Conservation (phyloP, 2,329 filamentous ascomycete species). For the Penicillium sp. region DNA sequence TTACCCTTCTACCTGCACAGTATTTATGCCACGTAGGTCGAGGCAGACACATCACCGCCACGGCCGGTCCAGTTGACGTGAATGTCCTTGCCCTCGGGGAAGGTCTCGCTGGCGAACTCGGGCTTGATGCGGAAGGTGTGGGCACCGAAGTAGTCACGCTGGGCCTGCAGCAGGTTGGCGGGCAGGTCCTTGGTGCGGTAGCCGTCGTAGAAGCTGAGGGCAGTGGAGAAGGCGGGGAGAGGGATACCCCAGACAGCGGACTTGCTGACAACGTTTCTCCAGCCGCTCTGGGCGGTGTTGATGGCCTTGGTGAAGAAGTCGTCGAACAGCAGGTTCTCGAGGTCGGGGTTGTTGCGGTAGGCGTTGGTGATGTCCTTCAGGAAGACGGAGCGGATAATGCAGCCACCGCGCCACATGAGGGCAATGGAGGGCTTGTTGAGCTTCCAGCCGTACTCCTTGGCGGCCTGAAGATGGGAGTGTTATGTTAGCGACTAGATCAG, state of each 20-base stretch:
- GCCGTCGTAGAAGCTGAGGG: slow-evolving; percentile 97
- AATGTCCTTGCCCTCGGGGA: slow-evolving; percentile 83
- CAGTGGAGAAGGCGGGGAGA: slow-evolving; percentile 94
- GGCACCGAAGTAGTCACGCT: slow-evolving; percentile 99
- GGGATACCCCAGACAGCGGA: slow-evolving; percentile 92
- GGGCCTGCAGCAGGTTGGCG: slow-evolving; percentile 96
- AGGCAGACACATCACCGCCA: slow-evolving; percentile 95
- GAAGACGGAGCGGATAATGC: slow-evolving; percentile 99
- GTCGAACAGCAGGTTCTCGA: slow-evolving; percentile 98
- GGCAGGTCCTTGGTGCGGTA: slow-evolving; percentile 97
- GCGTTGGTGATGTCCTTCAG: slow-evolving; percentile 98
- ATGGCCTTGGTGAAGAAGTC: slow-evolving; percentile 99
- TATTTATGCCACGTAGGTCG: slow-evolving; percentile 91
- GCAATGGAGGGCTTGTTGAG: slow-evolving; percentile 99
- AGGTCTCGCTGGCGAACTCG: slow-evolving; percentile 75
- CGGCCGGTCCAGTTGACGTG: slow-evolving; percentile 99
- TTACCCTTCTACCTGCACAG: slow-evolving; percentile 22
- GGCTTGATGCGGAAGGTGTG: slow-evolving; percentile 91
- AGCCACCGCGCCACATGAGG: slow-evolving; percentile 99
- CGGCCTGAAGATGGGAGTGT: too few species aligned
- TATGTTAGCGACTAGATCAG: too few species aligned
- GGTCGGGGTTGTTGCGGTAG: slow-evolving; percentile 90
- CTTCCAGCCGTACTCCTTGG: slow-evolving; percentile 96
- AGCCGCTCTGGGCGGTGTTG: slow-evolving; percentile 90
- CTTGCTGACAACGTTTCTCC: slow-evolving; percentile 91